These are phyloP conservation scores for Hypoxylon sp. DNA, from an alignment of 2,329 filamentous ascomycete genomes.

Conservation along the genomic window DNA sequence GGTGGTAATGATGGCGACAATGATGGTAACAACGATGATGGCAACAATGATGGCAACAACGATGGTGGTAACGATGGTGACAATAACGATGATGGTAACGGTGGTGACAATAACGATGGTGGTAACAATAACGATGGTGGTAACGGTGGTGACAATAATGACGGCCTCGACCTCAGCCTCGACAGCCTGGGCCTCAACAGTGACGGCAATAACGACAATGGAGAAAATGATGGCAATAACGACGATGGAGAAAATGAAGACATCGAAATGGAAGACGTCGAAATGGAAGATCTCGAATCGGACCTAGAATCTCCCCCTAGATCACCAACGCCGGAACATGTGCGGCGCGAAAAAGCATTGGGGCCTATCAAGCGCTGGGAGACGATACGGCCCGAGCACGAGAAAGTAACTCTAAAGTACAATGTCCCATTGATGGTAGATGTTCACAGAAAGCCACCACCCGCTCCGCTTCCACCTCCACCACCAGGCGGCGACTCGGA, in stretches of 20 bases:
- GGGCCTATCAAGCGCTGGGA: neutral
- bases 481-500: slow-evolving; percentile 7
- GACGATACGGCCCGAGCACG: neutral
- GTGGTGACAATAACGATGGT: neutral
- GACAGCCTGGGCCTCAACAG: too few relatives aligned
- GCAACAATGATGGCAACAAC: too few relatives aligned
- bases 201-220: neutral
- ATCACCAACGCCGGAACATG: neutral
- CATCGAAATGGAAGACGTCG: neutral
- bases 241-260: neutral
- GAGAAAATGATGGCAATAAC: neutral
- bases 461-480: slow-evolving; percentile 2
- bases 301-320: neutral
- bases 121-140: neutral
- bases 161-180: neutral
- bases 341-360: neutral
- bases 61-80: too few relatives aligned
- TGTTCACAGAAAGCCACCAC: neutral
- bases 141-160: neutral
- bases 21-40: neutral
- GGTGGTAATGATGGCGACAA: neutral
- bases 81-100: too few relatives aligned
- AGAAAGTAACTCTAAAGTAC: slow-evolving; percentile 1
- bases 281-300: neutral
- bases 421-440: neutral